Evolutionary conservation across 352 stramenopile genomes (phyloP), one percentile per base, ranked within the genome.

Genomic region (Saprolegnia diclina): DNA sequence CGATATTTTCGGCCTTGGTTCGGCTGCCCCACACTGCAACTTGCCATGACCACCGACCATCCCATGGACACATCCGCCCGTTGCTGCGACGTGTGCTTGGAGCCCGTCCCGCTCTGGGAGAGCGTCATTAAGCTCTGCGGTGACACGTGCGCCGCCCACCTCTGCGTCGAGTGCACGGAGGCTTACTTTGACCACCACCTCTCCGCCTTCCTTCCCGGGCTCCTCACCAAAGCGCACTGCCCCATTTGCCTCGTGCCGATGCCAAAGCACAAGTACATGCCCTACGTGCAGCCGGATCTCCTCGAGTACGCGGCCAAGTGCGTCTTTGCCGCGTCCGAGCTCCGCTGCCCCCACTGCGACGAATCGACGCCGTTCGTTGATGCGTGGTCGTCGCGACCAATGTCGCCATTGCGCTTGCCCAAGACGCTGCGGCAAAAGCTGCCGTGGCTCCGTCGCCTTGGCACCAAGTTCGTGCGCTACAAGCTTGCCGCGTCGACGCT

Each of bases 71-170:
- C 57, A 1, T 65, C 57, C 14, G 26, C 2, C 18, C 57, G 57
- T 1, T 11, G 55, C 10, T 65, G 57, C 45, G 57, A 65, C 55
- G 45, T 65, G 19, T 65, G 57, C 26, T 65, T 65, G 19, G 57
- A 65, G 6, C 57, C 57, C 14, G 35, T 65, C 21, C 57, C 57
- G 21, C 19, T 65, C 19, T 65, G 57, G 57, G 57, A 65, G 19
- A 11, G 16, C 13, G 32, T 53, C 9, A 24, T 4, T 1, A 13
- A 11, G 18, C 29, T 52, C 32, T 65, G 57, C 29, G 24, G 16
- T 40, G 22, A 18, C 9, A 7, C 5, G n/a, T 65, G 57, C 16
- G 21, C 57, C 5, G 57, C 57, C 16, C 10, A 37, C 9, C 32
- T 65, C 24, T 65, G 57, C 35, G 16, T 53, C 22, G 57, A 65